These are phyloP conservation scores for Cutaneotrichosporon cavernicola DNA, from an alignment of 1,284 basidiomycete genomes.

Conservation along the genomic window DNA sequence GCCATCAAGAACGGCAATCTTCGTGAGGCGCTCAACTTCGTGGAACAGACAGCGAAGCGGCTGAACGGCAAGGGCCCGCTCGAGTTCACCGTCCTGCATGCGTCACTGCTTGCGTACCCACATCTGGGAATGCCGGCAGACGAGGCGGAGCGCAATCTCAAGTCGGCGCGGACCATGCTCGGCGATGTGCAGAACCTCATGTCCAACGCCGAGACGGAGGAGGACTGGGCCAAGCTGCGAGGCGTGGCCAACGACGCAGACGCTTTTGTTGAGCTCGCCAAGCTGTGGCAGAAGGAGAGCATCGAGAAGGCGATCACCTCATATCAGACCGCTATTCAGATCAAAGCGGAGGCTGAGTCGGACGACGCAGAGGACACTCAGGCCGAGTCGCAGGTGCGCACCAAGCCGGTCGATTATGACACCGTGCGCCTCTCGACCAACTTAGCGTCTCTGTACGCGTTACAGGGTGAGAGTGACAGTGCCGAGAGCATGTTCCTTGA, in stretches of 20 bases:
- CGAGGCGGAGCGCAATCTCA: constrained; percentile 69
- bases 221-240: constrained; percentile 55
- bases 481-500: constrained; percentile 58
- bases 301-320: constrained; percentile 69
- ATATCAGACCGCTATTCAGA: constrained; percentile 65
- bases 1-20: constrained; percentile 77
- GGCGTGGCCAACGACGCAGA: constrained; percentile 72
- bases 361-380: constrained; percentile 14
- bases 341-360: constrained; percentile 50
- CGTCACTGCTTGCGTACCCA: constrained; percentile 75
- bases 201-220: constrained; percentile 52
- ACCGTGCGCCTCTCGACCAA: constrained; percentile 69
- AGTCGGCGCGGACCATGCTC: constrained; percentile 74
- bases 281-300: constrained; percentile 78
- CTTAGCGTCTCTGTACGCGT: constrained; percentile 71
- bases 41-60: constrained; percentile 65
- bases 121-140: constrained; percentile 72
- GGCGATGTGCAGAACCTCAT: constrained; percentile 70
- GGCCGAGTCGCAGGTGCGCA: constrained; percentile 13
- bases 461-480: constrained; percentile 61
- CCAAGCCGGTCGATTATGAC: constrained; percentile 31
- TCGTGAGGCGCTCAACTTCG: constrained; percentile 63
- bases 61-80: constrained; percentile 54
- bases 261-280: constrained; percentile 80
- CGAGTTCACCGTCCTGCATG: constrained; percentile 84